Base-by-base conservation (phyloP, 345 rosid species). In the Camelina sativa region DNA sequence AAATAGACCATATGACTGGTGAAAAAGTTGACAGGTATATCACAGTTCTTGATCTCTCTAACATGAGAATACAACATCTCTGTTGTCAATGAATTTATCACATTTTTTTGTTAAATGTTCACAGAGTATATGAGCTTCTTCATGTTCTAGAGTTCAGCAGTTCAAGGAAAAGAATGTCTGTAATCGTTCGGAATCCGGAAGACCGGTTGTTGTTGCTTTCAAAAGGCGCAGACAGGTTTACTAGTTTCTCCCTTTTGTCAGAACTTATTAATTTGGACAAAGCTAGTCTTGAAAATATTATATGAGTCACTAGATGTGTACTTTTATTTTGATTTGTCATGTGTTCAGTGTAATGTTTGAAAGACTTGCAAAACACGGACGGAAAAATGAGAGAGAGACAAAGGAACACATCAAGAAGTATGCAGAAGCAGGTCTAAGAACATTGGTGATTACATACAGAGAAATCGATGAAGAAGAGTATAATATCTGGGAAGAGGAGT, bases 151-250 rank as follows among this genome's bases (percentile, higher is more conserved):
- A 91, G 80, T 94, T 91, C 85, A 87, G 85, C 67, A 87, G 91
- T 75, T 71, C 91, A 38, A 92, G 98, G 34, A 94, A 83, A 80
- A 86, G 93, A 80, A 94, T 94, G 98, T 94, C 98, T 17, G 97
- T 91, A 2, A 84, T 94, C 37, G 89, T 91, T n/a, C 84, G 89
- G 70, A 90, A 53, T 64, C 79, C 72, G 1, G 93, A 84, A 76
- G 66, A 84, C 48, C 83, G 71, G 71, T 51, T 94, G 50, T 60
- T 94, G 76, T 90, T 94, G 51, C 87, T 91, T 62, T 70, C 85
- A 55, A 94, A 94, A 86, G 98, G 97, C 2, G 95, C 98, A 76
- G 98, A 94, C 85, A 94, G 93, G 98, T 94, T 28, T 20, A 20
- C 22, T 20, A 20, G 22, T 20, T 20, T 20, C 22, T 20, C 22